phyloP scores from a whole-genome alignment of 2,329 filamentous ascomycete species.

The Bipolaris oryzae region DNA sequence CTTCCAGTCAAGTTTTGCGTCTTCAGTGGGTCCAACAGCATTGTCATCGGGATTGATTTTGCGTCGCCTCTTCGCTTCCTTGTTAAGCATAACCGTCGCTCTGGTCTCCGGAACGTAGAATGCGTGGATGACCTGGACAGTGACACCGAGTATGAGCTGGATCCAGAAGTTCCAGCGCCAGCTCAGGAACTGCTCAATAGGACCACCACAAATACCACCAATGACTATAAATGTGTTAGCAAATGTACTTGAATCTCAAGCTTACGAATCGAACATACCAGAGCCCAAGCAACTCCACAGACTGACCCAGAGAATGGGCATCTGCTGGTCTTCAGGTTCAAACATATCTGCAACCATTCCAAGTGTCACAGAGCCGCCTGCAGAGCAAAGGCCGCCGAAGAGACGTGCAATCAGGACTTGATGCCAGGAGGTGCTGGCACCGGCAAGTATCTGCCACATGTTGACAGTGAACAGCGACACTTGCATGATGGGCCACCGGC shows the following conservation, averaged over 20 bases:
- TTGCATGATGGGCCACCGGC: constrained; percentile 76
- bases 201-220: constrained; percentile 80
- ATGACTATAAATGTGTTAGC: constrained; percentile 66
- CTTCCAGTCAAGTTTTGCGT: constrained; percentile 15
- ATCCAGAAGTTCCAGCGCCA: constrained; percentile 86
- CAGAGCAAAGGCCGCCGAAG: constrained; percentile 54
- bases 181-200: constrained; percentile 68
- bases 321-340: constrained; percentile 65
- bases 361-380: constrained; percentile 68
- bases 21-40: constrained; percentile 75
- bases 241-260: background rate
- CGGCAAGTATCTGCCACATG: constrained; percentile 64
- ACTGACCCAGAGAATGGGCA: constrained; percentile 66
- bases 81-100: constrained; percentile 75
- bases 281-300: constrained; percentile 68
- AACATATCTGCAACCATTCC: constrained; percentile 70
- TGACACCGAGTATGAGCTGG: constrained; percentile 76
- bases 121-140: constrained; percentile 70
- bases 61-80: constrained; percentile 75
- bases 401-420: constrained; percentile 66
- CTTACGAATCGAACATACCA: constrained; percentile 50
- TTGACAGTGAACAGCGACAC: constrained; percentile 75
- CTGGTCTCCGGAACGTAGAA: constrained; percentile 77
- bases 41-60: constrained; percentile 52
- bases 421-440: constrained; percentile 68